These are phyloP conservation scores for Daldinia concentrica DNA, from an alignment of 495 filamentous ascomycete species.

Conservation along the genomic window DNA sequence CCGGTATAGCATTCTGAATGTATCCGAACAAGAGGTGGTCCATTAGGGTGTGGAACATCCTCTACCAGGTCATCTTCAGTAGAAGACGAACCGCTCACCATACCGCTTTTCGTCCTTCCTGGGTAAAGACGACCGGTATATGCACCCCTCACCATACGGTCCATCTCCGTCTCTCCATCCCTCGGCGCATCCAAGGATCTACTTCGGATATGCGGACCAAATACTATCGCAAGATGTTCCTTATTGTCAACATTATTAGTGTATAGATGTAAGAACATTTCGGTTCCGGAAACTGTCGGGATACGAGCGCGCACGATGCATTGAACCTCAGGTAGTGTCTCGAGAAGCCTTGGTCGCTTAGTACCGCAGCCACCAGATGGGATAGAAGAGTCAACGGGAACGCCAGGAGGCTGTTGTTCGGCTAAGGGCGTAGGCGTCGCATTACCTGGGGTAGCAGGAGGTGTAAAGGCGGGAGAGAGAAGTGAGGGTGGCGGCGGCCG, in stretches of 20 bases:
- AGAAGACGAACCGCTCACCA: conserved; percentile 36
- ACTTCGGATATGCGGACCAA: conserved; percentile 84
- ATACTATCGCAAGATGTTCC: conserved; percentile 98
- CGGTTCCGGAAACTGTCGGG: conserved; percentile 84
- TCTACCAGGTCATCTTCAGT: conserved; percentile 28
- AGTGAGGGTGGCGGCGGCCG: conserved; percentile 57
- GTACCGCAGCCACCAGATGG: conserved; percentile 59
- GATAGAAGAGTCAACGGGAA: conserved; percentile 64
- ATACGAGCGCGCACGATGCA: conserved; percentile 87
- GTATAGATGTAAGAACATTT: conserved; percentile 98
- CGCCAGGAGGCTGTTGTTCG: conserved; percentile 54
- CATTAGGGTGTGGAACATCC: background rate
- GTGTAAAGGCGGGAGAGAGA: conserved; percentile 81
- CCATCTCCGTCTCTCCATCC: conserved; percentile 92
- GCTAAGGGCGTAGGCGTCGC: conserved; percentile 56
- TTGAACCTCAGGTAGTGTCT: conserved; percentile 75
- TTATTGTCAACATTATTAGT: conserved; percentile 92
- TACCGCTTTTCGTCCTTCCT: conserved; percentile 76
- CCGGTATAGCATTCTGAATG: conserved; percentile 99
- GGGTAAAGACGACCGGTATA: conserved; percentile 90
- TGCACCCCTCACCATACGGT: conserved; percentile 93
- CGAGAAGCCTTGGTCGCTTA: conserved; percentile 72
- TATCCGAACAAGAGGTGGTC: conserved; percentile 82
- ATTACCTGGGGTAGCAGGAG: conserved; percentile 77
- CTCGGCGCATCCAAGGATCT: conserved; percentile 78